These are phyloP conservation scores for Monosporozyma siamensis DNA, from an alignment of 805 yeast species.

Conservation along the genomic window DNA sequence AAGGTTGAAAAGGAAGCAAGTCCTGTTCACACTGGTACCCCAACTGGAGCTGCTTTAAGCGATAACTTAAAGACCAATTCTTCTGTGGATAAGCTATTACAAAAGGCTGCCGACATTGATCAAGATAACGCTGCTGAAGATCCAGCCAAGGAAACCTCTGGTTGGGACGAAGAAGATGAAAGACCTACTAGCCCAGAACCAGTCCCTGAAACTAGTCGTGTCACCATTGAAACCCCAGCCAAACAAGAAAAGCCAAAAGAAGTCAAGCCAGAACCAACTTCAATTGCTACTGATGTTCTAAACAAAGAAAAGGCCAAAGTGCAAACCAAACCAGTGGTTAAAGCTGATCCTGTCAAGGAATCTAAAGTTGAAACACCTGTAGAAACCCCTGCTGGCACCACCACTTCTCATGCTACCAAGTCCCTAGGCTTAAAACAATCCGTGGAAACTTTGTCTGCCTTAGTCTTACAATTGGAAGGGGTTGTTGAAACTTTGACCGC, in stretches of 20 bases:
- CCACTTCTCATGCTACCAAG: slow-evolving; percentile 21
- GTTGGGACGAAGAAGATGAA: slow-evolving; percentile 29
- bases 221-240: slow-evolving; percentile 1
- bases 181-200: slow-evolving; percentile 9
- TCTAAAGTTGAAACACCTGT: slow-evolving; percentile 8
- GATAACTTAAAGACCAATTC: slow-evolving; percentile 19
- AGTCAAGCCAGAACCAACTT: slow-evolving; percentile 11
- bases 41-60: slow-evolving; percentile 10
- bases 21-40: slow-evolving; percentile 10
- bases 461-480: slow-evolving; percentile 50
- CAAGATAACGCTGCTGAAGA: slow-evolving; percentile 27
- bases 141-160: slow-evolving; percentile 26
- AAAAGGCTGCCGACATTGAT: slow-evolving; percentile 26
- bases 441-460: slow-evolving; percentile 52
- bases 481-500: slow-evolving; percentile 43
- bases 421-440: slow-evolving; percentile 64
- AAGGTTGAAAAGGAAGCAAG: not conserved
- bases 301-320: slow-evolving; percentile 11
- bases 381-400: slow-evolving; percentile 10
- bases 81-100: slow-evolving; percentile 23
- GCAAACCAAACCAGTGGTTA: slow-evolving; percentile 14
- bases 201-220: not conserved
- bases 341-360: slow-evolving; percentile 1
- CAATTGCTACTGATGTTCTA: slow-evolving; percentile 7
- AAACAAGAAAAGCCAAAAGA: slow-evolving; percentile 8